Conservation (phyloP, 2,329 filamentous ascomycete species). For the Colletotrichum melonis region DNA sequence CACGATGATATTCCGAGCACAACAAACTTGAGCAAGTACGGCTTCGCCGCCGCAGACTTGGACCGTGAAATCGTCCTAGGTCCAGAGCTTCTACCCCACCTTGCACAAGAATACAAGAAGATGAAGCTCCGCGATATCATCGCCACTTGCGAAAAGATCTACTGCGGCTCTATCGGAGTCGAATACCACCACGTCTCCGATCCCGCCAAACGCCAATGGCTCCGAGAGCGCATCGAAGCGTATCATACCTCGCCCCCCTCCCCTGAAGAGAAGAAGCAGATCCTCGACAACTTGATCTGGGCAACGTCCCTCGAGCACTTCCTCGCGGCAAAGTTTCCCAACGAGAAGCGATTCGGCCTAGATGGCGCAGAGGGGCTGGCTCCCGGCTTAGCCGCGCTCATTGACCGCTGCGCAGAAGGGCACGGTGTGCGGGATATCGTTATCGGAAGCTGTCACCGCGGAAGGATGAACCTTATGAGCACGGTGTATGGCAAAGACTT, state of each 20-base stretch:
- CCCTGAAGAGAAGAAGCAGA: constrained; percentile 95
- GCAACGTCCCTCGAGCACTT: constrained; percentile 97
- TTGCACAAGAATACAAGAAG: constrained; percentile 89
- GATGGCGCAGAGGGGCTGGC: constrained; percentile 97
- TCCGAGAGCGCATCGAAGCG: constrained; percentile 92
- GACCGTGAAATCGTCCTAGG: constrained; percentile 91
- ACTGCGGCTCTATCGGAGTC: constrained; percentile 94
- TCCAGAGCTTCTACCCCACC: constrained; percentile 92
- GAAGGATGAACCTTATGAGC: constrained; percentile 94
- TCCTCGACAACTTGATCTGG: constrained; percentile 97
- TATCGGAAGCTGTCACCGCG: constrained; percentile 99
- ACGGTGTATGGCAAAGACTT: constrained; percentile 99
- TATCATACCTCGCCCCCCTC: constrained; percentile 95
- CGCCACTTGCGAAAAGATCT: constrained; percentile 89
- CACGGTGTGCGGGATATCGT: constrained; percentile 99
- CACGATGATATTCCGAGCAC: constrained; percentile 82
- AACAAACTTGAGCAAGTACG: constrained; percentile 90
- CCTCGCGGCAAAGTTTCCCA: constrained; percentile 96
- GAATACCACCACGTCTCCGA: constrained; percentile 99
- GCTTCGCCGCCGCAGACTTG: constrained; percentile 92
- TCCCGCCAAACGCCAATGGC: constrained; percentile 96
- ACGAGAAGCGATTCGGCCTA: constrained; percentile 98
- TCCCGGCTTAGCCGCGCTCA: constrained; percentile 98
- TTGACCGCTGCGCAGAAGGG: constrained; percentile 91
- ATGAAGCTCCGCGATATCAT: constrained; percentile 99